A percentile compares a stretch with the other conserved stretches of the same genome.
Conservation (phyloP, 768 basidiomycete genomes). For the Hericium rajendrae region DNA sequence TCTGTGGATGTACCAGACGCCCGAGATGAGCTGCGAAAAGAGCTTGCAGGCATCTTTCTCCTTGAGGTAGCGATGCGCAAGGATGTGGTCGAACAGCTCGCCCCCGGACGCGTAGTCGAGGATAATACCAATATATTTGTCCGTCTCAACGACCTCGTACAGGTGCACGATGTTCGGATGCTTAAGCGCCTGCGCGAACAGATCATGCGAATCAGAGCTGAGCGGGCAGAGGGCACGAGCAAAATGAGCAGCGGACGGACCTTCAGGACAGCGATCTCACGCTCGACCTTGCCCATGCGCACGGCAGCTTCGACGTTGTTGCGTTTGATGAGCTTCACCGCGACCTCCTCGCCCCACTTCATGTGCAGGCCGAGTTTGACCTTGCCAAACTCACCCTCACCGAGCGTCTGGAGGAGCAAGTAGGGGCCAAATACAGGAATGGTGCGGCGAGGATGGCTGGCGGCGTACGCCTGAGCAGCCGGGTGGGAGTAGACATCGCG, state of each 20-base stretch:
- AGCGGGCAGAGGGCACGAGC: too few species aligned
- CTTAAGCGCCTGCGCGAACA: conserved; percentile 58
- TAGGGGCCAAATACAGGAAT: conserved; percentile 96
- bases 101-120: conserved; percentile 98
- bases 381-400: conserved; percentile 98
- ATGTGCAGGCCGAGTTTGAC: conserved; percentile 95
- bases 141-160: conserved; percentile 98
- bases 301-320: conserved; percentile 83
- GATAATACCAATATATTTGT: conserved; percentile 99
- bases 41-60: conserved; percentile 92
- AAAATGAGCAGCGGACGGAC: conserved; percentile 35
- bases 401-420: conserved; percentile 88
- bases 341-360: conserved; percentile 96
- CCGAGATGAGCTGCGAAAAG: conserved; percentile 96
- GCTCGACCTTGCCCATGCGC: conserved; percentile 89
- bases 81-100: conserved; percentile 97
- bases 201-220: too few species aligned
- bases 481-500: conserved; percentile 80
- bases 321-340: conserved; percentile 91
- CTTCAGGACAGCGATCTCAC: conserved; percentile 94
- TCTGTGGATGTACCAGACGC: conserved; percentile 97
- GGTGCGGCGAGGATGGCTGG: conserved; percentile 74
- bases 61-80: conserved; percentile 92
- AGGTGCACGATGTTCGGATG: conserved; percentile 98
- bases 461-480: conserved; percentile 72